Conservation (phyloP, 2,329 filamentous ascomycete genomes). For the Neofusicoccum laricinum region DNA sequence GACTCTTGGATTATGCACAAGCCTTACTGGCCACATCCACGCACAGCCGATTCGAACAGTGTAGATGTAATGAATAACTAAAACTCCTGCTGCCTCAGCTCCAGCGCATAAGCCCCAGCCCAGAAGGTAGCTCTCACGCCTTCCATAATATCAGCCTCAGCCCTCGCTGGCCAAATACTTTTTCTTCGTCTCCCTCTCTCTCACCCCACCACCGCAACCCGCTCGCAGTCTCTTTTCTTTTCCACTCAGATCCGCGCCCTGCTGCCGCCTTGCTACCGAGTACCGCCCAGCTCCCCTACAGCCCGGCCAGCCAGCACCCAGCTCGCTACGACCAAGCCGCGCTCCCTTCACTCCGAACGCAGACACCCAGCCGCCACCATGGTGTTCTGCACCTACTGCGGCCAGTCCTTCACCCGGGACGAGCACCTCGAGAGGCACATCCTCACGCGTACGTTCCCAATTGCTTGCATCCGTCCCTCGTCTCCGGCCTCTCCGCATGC, state of each 20-base stretch:
- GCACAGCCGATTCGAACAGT: conserved; percentile 1
- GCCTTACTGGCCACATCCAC: conserved; percentile 14
- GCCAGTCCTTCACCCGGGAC: conserved; percentile 52
- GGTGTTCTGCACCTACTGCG: conserved; percentile 55
- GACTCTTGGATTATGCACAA: conserved; percentile 31
- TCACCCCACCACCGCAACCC: background rate
- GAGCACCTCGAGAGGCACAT: conserved; percentile 54
- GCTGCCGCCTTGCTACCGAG: background rate
- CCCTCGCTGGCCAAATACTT: background rate
- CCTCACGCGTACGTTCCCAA: conserved; percentile 44
- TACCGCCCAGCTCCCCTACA: background rate
- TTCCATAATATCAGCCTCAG: conserved; percentile 17
- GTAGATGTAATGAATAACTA: conserved; percentile 17
- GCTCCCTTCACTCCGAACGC: conserved; percentile 4
- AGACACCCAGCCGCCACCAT: conserved; percentile 30
- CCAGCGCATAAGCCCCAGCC: conserved; percentile 18
- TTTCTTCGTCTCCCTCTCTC: background rate
- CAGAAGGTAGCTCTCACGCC: conserved; percentile 3
- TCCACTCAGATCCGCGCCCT: background rate
- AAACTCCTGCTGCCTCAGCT: conserved; percentile 18
- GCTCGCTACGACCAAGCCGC: background rate
- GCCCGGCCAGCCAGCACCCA: background rate
- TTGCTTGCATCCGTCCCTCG: background rate
- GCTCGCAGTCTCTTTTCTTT: background rate
- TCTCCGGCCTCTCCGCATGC: background rate